phyloP scores from a whole-genome alignment of 352 stramenopile genomes.

The Poterioochromonas sp. region DNA sequence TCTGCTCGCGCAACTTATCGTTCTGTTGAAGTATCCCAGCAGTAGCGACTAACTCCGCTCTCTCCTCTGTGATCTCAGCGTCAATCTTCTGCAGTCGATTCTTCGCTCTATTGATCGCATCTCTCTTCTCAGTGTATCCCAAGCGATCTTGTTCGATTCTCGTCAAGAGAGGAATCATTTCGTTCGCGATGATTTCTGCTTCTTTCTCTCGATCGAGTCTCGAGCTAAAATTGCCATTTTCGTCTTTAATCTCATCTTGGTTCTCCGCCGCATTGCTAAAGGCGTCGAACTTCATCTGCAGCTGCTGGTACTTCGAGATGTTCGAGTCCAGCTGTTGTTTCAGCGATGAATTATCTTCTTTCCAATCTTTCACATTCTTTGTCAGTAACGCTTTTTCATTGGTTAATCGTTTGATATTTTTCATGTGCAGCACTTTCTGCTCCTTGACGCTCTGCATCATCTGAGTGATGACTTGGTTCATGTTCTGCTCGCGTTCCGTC shows the following conservation, averaged over 20 bases:
- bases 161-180: conserved; percentile 46
- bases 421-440: conserved; percentile 51
- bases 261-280: conserved; percentile 21
- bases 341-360: conserved; percentile 60
- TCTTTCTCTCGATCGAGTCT: neutral
- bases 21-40: conserved; percentile 49
- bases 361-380: conserved; percentile 61
- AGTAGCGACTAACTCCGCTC: conserved; percentile 49
- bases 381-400: conserved; percentile 58
- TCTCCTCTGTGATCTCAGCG: conserved; percentile 42
- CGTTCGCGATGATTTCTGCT: conserved; percentile 33
- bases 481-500: conserved; percentile 67
- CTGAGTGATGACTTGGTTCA: conserved; percentile 64
- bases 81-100: conserved; percentile 42
- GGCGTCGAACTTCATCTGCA: conserved; percentile 41
- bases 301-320: conserved; percentile 64
- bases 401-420: conserved; percentile 69
- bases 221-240: too few relatives aligned
- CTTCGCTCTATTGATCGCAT: conserved; percentile 52
- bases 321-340: conserved; percentile 61
- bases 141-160: conserved; percentile 48
- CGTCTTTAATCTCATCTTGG: conserved; percentile 16
- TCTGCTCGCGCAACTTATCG: conserved; percentile 47
- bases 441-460: conserved; percentile 62
- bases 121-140: conserved; percentile 56